Evolutionary conservation across 2,329 filamentous ascomycete genomes (phyloP).

Genomic region (Aureobasidium pullulans): DNA sequence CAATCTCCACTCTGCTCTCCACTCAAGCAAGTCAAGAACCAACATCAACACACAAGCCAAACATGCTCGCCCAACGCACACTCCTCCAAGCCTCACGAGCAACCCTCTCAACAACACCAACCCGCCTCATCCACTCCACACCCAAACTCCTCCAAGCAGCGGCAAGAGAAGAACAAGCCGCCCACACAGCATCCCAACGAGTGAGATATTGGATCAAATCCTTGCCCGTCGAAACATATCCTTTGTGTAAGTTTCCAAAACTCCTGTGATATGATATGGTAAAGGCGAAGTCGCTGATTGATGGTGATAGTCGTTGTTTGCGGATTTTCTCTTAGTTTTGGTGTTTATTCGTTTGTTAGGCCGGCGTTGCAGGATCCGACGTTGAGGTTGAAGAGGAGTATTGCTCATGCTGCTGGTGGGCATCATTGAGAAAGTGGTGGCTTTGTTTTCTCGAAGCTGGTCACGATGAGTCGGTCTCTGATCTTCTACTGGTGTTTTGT

Average conservation of each 20-base stretch:
- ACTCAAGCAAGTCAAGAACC: background rate
- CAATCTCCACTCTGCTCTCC: background rate
- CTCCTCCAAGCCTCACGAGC: background rate
- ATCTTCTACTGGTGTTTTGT: background rate
- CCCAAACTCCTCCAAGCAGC: background rate
- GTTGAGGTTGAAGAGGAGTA: slow-evolving; percentile 3
- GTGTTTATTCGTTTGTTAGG: background rate
- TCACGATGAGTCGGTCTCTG: no score
- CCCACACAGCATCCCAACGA: background rate
- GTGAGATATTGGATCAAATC: slow-evolving; percentile 9
- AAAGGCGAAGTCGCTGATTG: background rate
- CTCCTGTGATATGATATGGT: no score
- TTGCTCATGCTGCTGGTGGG: background rate
- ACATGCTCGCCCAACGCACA: background rate
- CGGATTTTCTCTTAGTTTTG: background rate
- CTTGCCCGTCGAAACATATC: slow-evolving; percentile 1
- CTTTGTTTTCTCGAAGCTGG: background rate
- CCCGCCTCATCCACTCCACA: background rate
- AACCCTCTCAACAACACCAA: background rate
- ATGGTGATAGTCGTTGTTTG: background rate
- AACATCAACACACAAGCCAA: background rate
- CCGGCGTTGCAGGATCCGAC: slow-evolving; percentile 8
- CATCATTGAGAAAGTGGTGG: background rate
- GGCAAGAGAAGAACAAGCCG: background rate
- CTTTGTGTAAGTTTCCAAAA: slow-evolving; percentile 9